phyloP scores from a whole-genome alignment of 2,329 filamentous ascomycete genomes.

The Aspergillus pseudotamarii region DNA sequence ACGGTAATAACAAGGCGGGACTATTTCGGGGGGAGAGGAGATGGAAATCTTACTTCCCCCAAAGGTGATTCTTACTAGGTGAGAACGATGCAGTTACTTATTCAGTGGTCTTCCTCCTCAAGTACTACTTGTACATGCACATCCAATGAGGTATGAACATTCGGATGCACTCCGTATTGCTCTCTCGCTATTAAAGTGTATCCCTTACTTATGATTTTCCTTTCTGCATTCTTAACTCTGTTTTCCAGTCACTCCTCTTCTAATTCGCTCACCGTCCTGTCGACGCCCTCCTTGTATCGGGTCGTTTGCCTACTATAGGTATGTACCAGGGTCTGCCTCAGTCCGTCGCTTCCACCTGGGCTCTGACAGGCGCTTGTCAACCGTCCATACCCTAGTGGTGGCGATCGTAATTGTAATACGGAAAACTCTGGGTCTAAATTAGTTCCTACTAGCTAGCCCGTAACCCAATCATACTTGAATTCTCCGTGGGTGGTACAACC shows the following conservation, averaged over 20 bases:
- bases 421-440: background rate
- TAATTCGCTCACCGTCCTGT: background rate
- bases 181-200: background rate
- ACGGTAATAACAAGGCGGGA: background rate
- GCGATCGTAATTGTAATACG: conserved; percentile 6
- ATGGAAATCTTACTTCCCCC: background rate
- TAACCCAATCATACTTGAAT: background rate
- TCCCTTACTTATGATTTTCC: conserved; percentile 1
- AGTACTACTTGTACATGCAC: background rate
- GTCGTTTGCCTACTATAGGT: background rate
- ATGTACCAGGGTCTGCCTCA: conserved; percentile 3
- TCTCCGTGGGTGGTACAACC: background rate
- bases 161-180: background rate
- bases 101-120: background rate
- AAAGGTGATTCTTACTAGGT: background rate
- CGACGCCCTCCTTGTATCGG: background rate
- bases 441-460: background rate
- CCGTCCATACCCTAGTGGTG: conserved; percentile 2
- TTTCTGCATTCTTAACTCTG: conserved; percentile 3
- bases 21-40: background rate
- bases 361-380: conserved; percentile 2
- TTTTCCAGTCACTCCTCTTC: background rate
- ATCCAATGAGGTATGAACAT: background rate
- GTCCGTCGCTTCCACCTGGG: background rate
- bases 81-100: background rate